Base-by-base conservation (phyloP, 176 grass and related monocot species). In the Oryza rufipogon region DNA sequence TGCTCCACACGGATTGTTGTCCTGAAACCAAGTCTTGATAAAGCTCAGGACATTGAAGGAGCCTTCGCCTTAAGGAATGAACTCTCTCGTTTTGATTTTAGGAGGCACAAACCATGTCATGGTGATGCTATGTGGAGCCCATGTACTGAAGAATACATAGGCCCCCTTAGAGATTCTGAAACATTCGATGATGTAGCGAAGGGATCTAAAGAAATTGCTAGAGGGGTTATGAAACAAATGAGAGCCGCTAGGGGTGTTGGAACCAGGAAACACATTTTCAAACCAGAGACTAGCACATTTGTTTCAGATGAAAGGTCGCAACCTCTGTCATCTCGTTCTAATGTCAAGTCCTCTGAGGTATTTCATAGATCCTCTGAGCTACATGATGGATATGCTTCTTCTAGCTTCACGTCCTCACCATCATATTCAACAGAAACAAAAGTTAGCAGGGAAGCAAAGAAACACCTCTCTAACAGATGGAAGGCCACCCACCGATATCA, bases 391-490 rank as follows among this genome's bases (percentile, higher is more conserved):
- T 86, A 81, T 88, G 79, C 64, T 78, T 90, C 74, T 81, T 88
- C 67, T 33, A 84, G 80, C 77, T 81, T 90, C 28, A 92, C 80
- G 20, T 81, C 88, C 68, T 77, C 87, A 8, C 92, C 89, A 61
- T 47, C 82, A 75, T 81, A 88, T 90, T 88, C 85, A 81, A 83
- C 78, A 56, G 91, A 96, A 85, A 84, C 91, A 87, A 87, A 93
- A 44, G 91, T 94, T 70, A 94, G 76, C 75, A 99, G 87, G 75
- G 93, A 99, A 81, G 91, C 96, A 66, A 99, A 91, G 73, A 99
- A 94, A 88, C 91, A 89, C 61, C 84, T 94, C 54, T 99, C 91
- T 63, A 91, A 92, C 85, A 94, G 88, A 90, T 94, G 91, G 90
- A 95, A 90, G 83, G 92, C 85, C 41, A 58, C 89, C 13, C 86